Conservation (phyloP, 306 rosid species). For the Canavalia ensiformis region DNA sequence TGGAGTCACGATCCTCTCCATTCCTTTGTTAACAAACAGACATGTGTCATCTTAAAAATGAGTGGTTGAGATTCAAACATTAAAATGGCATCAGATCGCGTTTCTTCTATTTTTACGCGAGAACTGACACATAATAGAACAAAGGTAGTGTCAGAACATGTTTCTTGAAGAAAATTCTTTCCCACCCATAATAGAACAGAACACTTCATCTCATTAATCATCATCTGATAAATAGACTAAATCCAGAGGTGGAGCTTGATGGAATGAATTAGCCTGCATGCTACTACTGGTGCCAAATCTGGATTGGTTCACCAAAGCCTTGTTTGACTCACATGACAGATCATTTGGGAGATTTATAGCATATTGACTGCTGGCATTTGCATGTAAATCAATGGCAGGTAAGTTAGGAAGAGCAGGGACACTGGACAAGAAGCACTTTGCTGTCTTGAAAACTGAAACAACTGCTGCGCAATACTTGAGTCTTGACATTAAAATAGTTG, state of each 20-base stretch:
- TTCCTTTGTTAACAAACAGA: too few species aligned
- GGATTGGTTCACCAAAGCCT: slow-evolving; percentile 28
- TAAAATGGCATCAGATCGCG: too few species aligned
- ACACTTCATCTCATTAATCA: slow-evolving; percentile 51
- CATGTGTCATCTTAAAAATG: too few species aligned
- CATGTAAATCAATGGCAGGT: slow-evolving; percentile 44
- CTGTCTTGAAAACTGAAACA: slow-evolving; percentile 49
- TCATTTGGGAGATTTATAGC: slow-evolving; percentile 43
- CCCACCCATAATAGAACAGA: too few species aligned
- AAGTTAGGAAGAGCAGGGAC: slow-evolving; percentile 47
- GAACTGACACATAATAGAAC: too few species aligned
- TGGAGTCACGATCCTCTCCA: too few species aligned
- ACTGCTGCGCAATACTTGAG: slow-evolving; percentile 53
- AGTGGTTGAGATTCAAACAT: too few species aligned
- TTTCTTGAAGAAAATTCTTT: too few species aligned
- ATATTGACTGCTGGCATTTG: slow-evolving; percentile 47
- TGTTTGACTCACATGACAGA: too few species aligned
- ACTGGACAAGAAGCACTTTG: slow-evolving; percentile 51
- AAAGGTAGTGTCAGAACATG: too few species aligned
- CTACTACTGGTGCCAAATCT: slow-evolving; percentile 32
- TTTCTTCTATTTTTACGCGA: too few species aligned
- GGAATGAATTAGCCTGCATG: slow-evolving; percentile 42
- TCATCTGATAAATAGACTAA: slow-evolving; percentile 77
- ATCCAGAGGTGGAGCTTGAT: slow-evolving; percentile 38
- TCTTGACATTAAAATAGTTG: slow-evolving; percentile 54